Base-by-base conservation (phyloP, 1,284 basidiomycete species). In the Malassezia vespertilionis region DNA sequence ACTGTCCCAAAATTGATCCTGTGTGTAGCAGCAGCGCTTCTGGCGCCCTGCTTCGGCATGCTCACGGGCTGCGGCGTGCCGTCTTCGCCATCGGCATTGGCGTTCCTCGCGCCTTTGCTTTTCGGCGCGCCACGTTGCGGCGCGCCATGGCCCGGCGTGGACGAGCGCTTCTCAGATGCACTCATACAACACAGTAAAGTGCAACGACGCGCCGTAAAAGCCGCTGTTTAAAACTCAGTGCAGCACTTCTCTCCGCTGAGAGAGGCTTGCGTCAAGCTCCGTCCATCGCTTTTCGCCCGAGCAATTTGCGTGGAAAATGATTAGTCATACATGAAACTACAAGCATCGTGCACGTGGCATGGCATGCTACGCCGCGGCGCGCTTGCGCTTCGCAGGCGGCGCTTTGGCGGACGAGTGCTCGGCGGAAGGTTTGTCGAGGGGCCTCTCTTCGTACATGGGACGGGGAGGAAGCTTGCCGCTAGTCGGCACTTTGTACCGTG, bases 1-100 rank as follows among this genome's bases (percentile, higher is more conserved):
- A 72, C 64, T 5, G 68, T 72, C 52, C 72, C 72, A 52, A 74
- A 73, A 43, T 70, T 68, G 58, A 74, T 70, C 46, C 65, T 62
- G n/a, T 52, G 52, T 26, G 40, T 27, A 18, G 45, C 38, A 20
- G 33, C 26, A 15, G 51, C 33, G 21, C 38, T 31, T 24, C 38
- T 49, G 8, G 40, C 44, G 17, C 42, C 43, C 21, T 52, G 38
- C 40, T 49, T 44, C 14, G 44, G 27, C 33, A 39, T 44, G 40
- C 44, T 41, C 49, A 46, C 37, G 46, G 45, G 18, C 45, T 18
- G 20, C 27, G 21, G 31, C 43, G 38, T n/a, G n/a, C 30, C 22
- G 40, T 37, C 18, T 30, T 33, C 34, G 39, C 40, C 36, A 39
- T 47, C 40, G 46, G 52, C 39, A 44, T 51, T 30, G 37, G 46